Conservation (phyloP, 1,284 basidiomycete genomes). For the Stereum hirsutum region DNA sequence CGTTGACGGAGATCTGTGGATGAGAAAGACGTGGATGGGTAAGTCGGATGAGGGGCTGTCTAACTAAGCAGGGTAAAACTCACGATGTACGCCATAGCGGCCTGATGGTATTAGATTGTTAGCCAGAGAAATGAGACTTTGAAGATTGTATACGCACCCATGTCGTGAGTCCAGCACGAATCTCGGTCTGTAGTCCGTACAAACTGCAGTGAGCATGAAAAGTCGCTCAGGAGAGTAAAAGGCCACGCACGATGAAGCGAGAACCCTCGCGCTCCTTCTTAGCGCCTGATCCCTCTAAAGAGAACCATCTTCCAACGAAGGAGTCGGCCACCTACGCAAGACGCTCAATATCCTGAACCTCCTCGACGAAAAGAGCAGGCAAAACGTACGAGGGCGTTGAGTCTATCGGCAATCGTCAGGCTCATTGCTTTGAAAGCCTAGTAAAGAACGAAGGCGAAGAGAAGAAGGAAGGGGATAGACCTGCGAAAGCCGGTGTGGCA, state of each 20-base stretch:
- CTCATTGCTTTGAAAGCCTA: no score
- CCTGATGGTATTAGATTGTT: conserved; percentile 22
- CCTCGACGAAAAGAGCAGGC: not conserved
- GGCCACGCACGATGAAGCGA: conserved; percentile 53
- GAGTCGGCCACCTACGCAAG: conserved; percentile 56
- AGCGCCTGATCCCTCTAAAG: conserved; percentile 77
- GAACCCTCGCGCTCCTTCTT: conserved; percentile 68
- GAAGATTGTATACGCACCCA: conserved; percentile 42
- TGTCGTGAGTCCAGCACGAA: conserved; percentile 77
- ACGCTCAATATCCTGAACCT: conserved; percentile 1
- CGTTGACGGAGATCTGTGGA: conserved; percentile 74
- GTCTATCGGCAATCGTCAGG: conserved; percentile 16
- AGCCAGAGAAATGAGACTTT: not conserved
- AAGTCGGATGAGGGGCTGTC: not conserved
- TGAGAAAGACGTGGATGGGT: not conserved
- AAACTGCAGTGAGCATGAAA: not conserved
- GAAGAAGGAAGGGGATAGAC: no score
- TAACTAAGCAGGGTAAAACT: conserved; percentile 10
- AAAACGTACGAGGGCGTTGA: conserved; percentile 19
- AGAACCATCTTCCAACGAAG: conserved; percentile 72
- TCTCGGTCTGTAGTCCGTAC: conserved; percentile 47
- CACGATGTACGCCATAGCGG: conserved; percentile 64
- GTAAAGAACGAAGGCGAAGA: no score
- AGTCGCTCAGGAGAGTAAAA: not conserved
- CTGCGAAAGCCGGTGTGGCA: no score